phyloP scores from a whole-genome alignment of 73 alveolate genomes.

The Urostyla sp. region DNA sequence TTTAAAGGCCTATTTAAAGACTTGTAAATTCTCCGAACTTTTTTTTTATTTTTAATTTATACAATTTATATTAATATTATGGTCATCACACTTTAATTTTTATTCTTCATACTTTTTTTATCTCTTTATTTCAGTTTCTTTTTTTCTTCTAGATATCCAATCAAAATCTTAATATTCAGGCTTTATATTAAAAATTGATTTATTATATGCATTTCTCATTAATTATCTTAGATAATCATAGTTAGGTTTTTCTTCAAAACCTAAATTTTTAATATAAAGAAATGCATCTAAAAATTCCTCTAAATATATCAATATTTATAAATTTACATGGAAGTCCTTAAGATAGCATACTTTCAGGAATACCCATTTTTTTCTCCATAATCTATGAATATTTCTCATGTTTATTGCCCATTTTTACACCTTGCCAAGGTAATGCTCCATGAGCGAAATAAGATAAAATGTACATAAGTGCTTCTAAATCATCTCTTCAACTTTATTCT shows the following conservation, averaged over 20 bases:
- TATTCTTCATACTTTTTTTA: background rate
- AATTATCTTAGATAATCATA: conserved; percentile 71
- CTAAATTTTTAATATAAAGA: conserved; percentile 67
- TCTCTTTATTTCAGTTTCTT: conserved; percentile 18
- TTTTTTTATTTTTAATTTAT: background rate
- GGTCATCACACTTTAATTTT: too few species aligned
- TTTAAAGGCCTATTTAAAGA: conserved; percentile 13
- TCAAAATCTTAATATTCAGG: conserved; percentile 3
- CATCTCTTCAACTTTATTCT: conserved; percentile 95
- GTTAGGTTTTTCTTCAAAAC: conserved; percentile 94
- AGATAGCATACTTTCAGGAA: conserved; percentile 80
- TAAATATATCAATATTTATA: conserved; percentile 58
- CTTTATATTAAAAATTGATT: background rate
- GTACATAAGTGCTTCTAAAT: conserved; percentile 93
- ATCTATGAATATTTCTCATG: conserved; percentile 88
- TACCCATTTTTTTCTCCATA: conserved; percentile 89
- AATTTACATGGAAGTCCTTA: conserved; percentile 84
- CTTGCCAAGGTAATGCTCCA: conserved; percentile 97
- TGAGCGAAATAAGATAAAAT: conserved; percentile 86
- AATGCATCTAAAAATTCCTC: conserved; percentile 60
- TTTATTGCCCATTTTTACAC: conserved; percentile 80
- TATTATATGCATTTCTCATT: conserved; percentile 28
- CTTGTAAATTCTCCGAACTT: background rate
- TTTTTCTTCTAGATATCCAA: conserved; percentile 20
- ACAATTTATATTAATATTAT: background rate